Evolutionary conservation across 2,329 filamentous ascomycete genomes (phyloP), one percentile per base, ranked within the genome.

Genomic region (Tolypocladium guangdongense): DNA sequence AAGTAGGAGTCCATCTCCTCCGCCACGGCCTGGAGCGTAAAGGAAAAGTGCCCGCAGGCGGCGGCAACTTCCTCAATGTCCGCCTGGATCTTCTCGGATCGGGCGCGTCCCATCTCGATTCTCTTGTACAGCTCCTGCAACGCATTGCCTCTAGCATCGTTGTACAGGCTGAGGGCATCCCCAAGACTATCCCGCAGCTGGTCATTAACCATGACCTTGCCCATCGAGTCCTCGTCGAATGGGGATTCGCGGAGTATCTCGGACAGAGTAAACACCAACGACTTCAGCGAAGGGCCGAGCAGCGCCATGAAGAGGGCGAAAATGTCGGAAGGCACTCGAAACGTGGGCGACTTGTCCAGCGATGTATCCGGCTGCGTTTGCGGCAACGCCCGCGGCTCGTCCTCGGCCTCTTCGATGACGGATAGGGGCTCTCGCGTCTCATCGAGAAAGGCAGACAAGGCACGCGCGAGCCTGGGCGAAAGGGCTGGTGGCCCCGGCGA

Each of bases 31-130:
- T 93, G 82, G 30, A 99, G 75, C 45, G 88, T 95, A 66, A 93
- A 96, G 64, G 88, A 92, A 65, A 97, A 99, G 69, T 97, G 91
- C 0, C 93, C 92, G 64, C 93, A 99, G 54, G 91, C 95, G n/a
- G 93, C 92, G 41, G 92, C 91, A 12, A 97, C 91, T 68, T 99
- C 93, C 67, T 99, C 93, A 54, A 96, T 90, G 67, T 97, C 93
- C 2, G 92, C 93, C 64, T 95, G 86, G 10, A 92, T 79, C 57
- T 87, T 86, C 51, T 89, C 78, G 0, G 86, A 84, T 43, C 83
- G 79, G 3, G 83, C 75, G 54, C 82, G 82, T 12, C 81, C 82
- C 39, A 90, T 76, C 60, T 90, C 84, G 56, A 90, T 90, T 51
- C 81, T 87, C 57, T 81, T 83, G 68, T 99, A 97, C 1, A 99